A percentile compares a stretch with the other conserved stretches of the same genome.
phyloP scores from a whole-genome alignment of 768 basidiomycete genomes.

The Tephrocybe sp. region DNA sequence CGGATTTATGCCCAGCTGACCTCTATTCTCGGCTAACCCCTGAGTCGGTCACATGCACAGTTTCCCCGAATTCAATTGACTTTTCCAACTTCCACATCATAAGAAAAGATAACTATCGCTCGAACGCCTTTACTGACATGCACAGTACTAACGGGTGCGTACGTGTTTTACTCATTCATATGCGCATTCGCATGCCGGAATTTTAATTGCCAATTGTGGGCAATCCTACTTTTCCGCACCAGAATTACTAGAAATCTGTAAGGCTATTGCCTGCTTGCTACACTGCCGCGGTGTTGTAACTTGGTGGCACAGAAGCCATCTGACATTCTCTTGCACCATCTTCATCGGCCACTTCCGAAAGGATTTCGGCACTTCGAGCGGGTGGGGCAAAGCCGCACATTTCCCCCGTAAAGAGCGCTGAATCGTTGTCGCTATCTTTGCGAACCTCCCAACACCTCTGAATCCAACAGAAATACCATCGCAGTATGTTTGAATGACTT shows the following conservation, averaged over 20 bases:
- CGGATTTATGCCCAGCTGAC: constrained; percentile 25
- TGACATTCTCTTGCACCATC: not conserved
- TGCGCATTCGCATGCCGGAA: not conserved
- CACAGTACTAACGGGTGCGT: not conserved
- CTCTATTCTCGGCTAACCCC: constrained; percentile 19
- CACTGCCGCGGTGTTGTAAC: constrained; percentile 1
- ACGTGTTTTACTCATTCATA: not conserved
- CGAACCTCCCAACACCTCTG: not conserved
- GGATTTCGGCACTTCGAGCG: not conserved
- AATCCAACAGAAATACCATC: not conserved
- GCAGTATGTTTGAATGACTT: not conserved
- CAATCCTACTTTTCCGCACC: not conserved
- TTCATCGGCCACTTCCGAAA: constrained; percentile 8
- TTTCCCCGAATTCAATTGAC: constrained; percentile 7
- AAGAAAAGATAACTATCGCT: not conserved
- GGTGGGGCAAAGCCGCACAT: not conserved
- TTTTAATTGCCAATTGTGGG: not conserved
- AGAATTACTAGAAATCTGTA: constrained; percentile 4
- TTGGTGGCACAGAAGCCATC: constrained; percentile 1
- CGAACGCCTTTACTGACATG: not conserved
- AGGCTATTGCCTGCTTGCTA: not conserved
- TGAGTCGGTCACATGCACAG: constrained; percentile 23
- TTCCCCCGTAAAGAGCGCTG: not conserved
- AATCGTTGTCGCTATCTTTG: not conserved
- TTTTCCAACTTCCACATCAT: constrained; percentile 2